Conservation (phyloP, 306 rosid species). For the Astragalus membranaceus region DNA sequence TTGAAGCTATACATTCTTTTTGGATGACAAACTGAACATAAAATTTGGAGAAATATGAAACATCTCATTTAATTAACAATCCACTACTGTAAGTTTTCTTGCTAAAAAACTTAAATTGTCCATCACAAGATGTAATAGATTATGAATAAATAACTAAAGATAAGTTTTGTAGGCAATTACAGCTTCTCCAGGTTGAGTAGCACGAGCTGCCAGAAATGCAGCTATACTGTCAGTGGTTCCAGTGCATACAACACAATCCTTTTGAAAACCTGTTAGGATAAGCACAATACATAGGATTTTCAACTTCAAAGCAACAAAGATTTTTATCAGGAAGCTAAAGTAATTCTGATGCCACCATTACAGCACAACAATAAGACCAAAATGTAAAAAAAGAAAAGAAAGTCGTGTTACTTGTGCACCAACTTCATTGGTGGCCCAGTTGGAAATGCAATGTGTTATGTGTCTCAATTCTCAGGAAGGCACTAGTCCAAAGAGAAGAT, state of each 20-base stretch:
- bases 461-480: not conserved
- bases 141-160: not conserved
- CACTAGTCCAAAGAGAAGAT: not conserved
- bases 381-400: not conserved
- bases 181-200: conserved; percentile 78
- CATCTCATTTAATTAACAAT: not conserved
- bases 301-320: conserved; percentile 1
- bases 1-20: not conserved
- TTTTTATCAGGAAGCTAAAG: not conserved
- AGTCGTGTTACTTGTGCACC: not conserved
- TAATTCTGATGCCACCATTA: not conserved
- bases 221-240: conserved; percentile 99
- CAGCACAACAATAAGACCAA: not conserved
- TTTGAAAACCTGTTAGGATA: conserved; percentile 57
- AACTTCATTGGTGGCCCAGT: not conserved
- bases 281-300: not conserved
- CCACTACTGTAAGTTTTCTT: not conserved
- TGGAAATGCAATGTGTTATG: not conserved
- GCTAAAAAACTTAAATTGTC: not conserved
- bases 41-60: not conserved
- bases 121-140: not conserved
- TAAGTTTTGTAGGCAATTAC: conserved; percentile 35
- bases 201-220: conserved; percentile 90
- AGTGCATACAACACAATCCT: conserved; percentile 67
- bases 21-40: not conserved